A percentile compares a stretch with the other conserved stretches of the same genome.
phyloP scores from a whole-genome alignment of 2,329 filamentous ascomycete species.

The Ophiosphaerella herpotricha region DNA sequence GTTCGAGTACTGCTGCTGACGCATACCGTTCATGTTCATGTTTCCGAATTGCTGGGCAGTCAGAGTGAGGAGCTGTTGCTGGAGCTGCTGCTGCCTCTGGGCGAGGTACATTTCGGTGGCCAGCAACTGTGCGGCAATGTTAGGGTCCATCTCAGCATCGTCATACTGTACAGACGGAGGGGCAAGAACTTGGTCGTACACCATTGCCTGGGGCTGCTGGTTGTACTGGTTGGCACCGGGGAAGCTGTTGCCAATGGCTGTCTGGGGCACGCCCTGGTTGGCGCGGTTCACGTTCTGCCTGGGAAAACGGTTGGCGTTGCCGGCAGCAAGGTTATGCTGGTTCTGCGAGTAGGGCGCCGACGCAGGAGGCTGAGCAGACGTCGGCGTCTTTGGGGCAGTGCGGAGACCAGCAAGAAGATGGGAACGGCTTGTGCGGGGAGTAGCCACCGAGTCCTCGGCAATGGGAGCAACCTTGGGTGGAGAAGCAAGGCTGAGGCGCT shows the following conservation, averaged over 20 bases:
- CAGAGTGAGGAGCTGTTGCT: constrained; percentile 86
- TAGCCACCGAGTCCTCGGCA: constrained; percentile 68
- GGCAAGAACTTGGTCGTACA: constrained; percentile 85
- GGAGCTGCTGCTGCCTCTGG: constrained; percentile 91
- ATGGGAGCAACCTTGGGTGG: constrained; percentile 69
- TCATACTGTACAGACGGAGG: constrained; percentile 78
- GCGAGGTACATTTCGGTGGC: constrained; percentile 91
- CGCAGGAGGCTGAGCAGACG: constrained; percentile 66
- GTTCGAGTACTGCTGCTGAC: constrained; percentile 56
- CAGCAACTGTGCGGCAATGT: constrained; percentile 83
- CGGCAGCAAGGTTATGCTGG: constrained; percentile 52
- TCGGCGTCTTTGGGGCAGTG: constrained; percentile 87
- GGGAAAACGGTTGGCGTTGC: constrained; percentile 56
- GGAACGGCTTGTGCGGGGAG: constrained; percentile 88
- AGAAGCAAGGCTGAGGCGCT: constrained; percentile 82
- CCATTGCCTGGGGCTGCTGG: constrained; percentile 36
- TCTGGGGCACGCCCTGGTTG: constrained; percentile 60
- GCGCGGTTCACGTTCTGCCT: constrained; percentile 44
- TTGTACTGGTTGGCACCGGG: constrained; percentile 51
- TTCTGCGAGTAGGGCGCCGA: constrained; percentile 65
- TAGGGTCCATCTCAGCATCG: constrained; percentile 79
- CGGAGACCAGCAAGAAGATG: constrained; percentile 91
- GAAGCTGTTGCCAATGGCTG: constrained; percentile 61
- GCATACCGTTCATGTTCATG: constrained; percentile 65
- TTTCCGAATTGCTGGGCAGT: constrained; percentile 61